Conservation (phyloP, 371 early-diverging fungal species). For the Mycotypha africana region DNA sequence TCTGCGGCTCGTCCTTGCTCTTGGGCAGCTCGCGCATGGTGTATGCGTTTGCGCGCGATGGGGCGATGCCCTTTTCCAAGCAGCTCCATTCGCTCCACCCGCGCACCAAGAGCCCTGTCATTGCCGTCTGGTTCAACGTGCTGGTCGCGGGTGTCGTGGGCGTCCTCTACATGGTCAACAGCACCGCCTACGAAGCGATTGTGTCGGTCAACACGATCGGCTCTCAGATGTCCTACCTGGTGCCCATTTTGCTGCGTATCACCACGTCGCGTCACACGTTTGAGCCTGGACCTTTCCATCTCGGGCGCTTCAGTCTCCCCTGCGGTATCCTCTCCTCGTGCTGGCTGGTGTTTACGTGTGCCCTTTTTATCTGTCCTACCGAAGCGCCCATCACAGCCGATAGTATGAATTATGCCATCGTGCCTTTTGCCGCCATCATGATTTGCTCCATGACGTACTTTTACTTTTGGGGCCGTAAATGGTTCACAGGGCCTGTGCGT, state of each 20-base stretch:
- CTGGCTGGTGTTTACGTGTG: conserved; percentile 40
- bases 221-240: conserved; percentile 40
- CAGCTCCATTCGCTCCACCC: conserved; percentile 25
- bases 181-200: conserved; percentile 33
- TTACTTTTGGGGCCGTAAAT: conserved; percentile 43
- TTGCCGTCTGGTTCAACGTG: conserved; percentile 44
- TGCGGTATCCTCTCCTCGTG: conserved; percentile 29
- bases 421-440: conserved; percentile 47
- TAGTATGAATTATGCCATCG: conserved; percentile 51
- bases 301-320: conserved; percentile 34
- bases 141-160: conserved; percentile 29
- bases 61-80: conserved; percentile 47
- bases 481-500: conserved; percentile 46
- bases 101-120: conserved; percentile 35
- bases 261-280: conserved; percentile 33
- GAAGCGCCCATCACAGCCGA: conserved; percentile 26
- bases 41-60: conserved; percentile 75
- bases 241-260: conserved; percentile 46
- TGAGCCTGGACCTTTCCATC: conserved; percentile 29
- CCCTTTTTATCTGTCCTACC: conserved; percentile 44
- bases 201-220: conserved; percentile 46
- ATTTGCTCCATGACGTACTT: conserved; percentile 34
- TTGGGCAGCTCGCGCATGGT: conserved; percentile 66
- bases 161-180: conserved; percentile 29
- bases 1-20: conserved; percentile 48